phyloP scores from a whole-genome alignment of 2,329 filamentous ascomycete genomes.

The Botrytis squamosa region DNA sequence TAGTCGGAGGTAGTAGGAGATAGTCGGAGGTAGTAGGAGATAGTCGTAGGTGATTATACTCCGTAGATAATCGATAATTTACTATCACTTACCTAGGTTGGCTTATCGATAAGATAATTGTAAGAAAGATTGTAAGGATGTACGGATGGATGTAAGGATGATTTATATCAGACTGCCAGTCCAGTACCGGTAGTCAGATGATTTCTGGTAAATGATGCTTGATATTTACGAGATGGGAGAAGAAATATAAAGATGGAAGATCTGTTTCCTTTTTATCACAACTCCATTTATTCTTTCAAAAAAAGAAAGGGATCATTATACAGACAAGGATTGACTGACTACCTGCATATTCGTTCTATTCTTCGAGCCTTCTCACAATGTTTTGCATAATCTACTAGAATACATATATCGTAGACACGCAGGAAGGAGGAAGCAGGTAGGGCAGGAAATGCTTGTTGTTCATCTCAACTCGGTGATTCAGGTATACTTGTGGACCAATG shows the following conservation, averaged over 20 bases:
- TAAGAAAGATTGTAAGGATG: not conserved
- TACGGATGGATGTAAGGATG: not conserved
- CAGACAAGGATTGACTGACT: not conserved
- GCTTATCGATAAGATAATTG: slow-evolving; percentile 10
- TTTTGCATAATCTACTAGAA: slow-evolving; percentile 4
- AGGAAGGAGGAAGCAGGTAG: not conserved
- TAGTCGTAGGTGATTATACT: not conserved
- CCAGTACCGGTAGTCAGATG: not conserved
- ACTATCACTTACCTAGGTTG: not conserved
- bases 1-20: not conserved
- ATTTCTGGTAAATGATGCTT: not conserved
- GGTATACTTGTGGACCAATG: not conserved
- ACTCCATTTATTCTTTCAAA: not conserved
- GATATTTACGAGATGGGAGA: not conserved
- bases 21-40: not conserved
- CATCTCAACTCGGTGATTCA: not conserved
- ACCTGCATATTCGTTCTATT: not conserved
- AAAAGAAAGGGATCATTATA: not conserved
- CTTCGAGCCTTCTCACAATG: not conserved
- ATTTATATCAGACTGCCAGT: not conserved
- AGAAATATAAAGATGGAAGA: not conserved
- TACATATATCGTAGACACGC: not conserved
- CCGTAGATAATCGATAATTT: not conserved
- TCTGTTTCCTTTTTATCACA: not conserved
- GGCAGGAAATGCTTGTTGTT: not conserved